Evolutionary conservation across 306 rosid species (phyloP).

Genomic region (Astragalus glycyphyllos): DNA sequence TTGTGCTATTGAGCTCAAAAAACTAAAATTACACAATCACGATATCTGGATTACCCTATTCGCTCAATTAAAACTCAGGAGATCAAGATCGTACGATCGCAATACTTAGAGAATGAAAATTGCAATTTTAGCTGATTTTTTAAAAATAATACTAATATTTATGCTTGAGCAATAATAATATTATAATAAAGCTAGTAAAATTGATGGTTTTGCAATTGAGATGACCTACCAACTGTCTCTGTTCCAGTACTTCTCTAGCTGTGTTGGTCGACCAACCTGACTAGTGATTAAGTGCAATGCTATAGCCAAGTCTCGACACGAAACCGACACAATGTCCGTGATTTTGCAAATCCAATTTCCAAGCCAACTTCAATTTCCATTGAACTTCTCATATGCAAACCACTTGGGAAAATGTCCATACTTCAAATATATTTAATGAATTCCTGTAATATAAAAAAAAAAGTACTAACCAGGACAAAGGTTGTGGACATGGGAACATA

Average conservation of each 20-base stretch:
- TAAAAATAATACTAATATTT: too few species aligned
- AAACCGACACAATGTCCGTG: constrained; percentile 45
- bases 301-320: constrained; percentile 44
- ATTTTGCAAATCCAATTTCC: constrained; percentile 49
- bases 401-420: constrained; percentile 50
- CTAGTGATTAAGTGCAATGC: constrained; percentile 37
- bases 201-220: constrained; percentile 3
- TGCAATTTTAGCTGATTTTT: too few species aligned
- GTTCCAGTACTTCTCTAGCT: constrained; percentile 11
- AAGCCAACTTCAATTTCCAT: constrained; percentile 55
- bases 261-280: constrained; percentile 54
- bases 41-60: too few species aligned
- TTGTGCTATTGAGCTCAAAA: too few species aligned
- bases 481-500: neutral
- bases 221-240: constrained; percentile 38
- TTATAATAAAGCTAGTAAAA: too few species aligned
- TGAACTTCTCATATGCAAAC: constrained; percentile 47
- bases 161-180: too few species aligned
- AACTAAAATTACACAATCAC: too few species aligned
- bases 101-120: too few species aligned
- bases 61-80: too few species aligned
- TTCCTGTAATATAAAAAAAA: constrained; percentile 31
- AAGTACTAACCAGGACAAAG: constrained; percentile 27
- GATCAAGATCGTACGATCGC: too few species aligned
- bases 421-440: constrained; percentile 17